Base-by-base conservation (phyloP, 495 filamentous ascomycete genomes). In the Darksidea phi region DNA sequence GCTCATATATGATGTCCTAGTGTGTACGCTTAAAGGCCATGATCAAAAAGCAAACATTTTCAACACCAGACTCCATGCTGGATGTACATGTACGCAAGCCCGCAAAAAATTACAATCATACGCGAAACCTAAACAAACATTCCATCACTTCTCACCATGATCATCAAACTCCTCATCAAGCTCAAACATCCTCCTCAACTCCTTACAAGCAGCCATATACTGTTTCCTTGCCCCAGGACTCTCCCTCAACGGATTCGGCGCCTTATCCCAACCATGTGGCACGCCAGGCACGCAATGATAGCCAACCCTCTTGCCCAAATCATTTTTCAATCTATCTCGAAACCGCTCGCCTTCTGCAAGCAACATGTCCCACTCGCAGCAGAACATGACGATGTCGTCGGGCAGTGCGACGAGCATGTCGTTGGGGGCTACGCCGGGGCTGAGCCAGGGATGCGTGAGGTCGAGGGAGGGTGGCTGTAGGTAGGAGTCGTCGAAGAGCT, bases 291-390 rank as follows among this genome's bases (percentile, higher is more conserved):
- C 82, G 76, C 89, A 84, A 66, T 82, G 84, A 61, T 86, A 86
- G 25, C 76, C 74, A 0, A 93, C 86, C 5, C 78, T 79, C 74
- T 91, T 94, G 17, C 80, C 80, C 18, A 89, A 75, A 0, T 77
- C 79, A 8, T 66, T 59, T 20, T 60, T 60, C 47, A 97, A 69
- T 3, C 90, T 77, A 25, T 80, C 77, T 7, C 85, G 80, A 51
- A 96, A 86, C 15, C 75, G 70, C 66, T 89, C 79, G 1, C 86
- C 91, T 71, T 97, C 93, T 1, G 80, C 80, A 37, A 91, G 76
- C 23, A 97, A 73, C 88, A 95, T 94, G 68, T 96, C 92, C 84
- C 86, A 95, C 73, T 96, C 92, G 73, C 90, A 95, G 11, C 88
- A 85, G 63, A 86, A 89, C 45, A 97, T 65, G 23, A 83, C 79